Conservation (phyloP, 2,329 filamentous ascomycete genomes). For the Sporothrix humicola region DNA sequence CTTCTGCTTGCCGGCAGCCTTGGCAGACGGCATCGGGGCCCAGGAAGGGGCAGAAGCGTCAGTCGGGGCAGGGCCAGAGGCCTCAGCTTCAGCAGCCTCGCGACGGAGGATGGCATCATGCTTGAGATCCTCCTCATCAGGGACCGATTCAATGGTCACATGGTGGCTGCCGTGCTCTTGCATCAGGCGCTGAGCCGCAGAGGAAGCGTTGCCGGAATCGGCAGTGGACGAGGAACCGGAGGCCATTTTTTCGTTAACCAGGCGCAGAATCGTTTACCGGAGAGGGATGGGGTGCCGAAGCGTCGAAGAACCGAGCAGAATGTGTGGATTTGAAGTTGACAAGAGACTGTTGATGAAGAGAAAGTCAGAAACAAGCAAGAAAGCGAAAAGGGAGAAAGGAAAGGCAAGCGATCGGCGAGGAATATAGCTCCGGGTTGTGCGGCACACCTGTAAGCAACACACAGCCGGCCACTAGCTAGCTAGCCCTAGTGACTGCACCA, state of each 20-base stretch:
- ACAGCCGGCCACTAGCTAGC: background rate
- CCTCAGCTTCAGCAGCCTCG: constrained; percentile 48
- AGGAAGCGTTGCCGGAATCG: constrained; percentile 52
- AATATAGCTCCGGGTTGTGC: background rate
- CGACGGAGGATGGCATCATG: constrained; percentile 50
- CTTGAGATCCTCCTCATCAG: constrained; percentile 76
- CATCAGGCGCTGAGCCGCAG: constrained; percentile 66
- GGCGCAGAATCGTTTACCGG: constrained; percentile 29
- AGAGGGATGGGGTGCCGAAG: constrained; percentile 23
- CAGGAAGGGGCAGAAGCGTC: constrained; percentile 50
- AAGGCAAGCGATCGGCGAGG: background rate
- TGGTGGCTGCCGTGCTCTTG: constrained; percentile 67
- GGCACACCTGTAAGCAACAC: constrained; percentile 18
- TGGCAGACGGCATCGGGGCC: constrained; percentile 61
- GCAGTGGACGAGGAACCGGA: constrained; percentile 42
- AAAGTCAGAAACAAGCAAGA: background rate
- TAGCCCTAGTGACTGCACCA: background rate
- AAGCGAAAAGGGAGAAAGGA: background rate
- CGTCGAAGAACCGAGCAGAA: constrained; percentile 19
- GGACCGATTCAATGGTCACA: constrained; percentile 78
- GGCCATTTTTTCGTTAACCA: constrained; percentile 38
- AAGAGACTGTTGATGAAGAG: background rate
- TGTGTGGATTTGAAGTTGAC: background rate
- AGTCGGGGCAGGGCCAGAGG: constrained; percentile 55
- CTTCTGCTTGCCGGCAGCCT: constrained; percentile 73